Percentiles rank a stretch among this genome's conserved stretches.
Evolutionary conservation across 176 grass and related monocot species (phyloP).

Genomic region (Oryza meyeriana): DNA sequence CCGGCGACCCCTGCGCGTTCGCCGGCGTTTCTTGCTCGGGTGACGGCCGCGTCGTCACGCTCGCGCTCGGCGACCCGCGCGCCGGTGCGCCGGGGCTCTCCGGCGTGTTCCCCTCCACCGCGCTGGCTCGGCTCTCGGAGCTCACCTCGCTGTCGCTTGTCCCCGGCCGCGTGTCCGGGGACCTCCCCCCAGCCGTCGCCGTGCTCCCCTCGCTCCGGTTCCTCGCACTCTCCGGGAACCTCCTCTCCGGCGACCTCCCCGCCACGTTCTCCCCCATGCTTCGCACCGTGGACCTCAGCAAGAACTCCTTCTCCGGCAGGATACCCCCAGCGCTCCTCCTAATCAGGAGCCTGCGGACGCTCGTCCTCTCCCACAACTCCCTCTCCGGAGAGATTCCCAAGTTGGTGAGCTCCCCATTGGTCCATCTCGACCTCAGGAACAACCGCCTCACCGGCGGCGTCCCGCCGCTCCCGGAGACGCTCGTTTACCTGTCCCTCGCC

Average conservation of each 20-base stretch:
- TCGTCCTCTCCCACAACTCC: slow-evolving; percentile 66
- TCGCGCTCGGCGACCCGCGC: slow-evolving; percentile 69
- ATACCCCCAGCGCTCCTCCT: slow-evolving; percentile 45
- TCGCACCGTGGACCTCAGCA: slow-evolving; percentile 62
- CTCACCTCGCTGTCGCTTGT: slow-evolving; percentile 68
- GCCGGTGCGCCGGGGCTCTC: slow-evolving; percentile 57
- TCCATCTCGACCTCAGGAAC: slow-evolving; percentile 63
- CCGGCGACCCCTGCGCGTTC: slow-evolving; percentile 66
- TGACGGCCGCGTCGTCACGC: slow-evolving; percentile 44
- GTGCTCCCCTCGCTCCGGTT: slow-evolving; percentile 56
- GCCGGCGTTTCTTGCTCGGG: slow-evolving; percentile 52
- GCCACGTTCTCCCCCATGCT: slow-evolving; percentile 37
- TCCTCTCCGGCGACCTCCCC: slow-evolving; percentile 49
- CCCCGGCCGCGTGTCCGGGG: slow-evolving; percentile 53
- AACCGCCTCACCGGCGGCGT: slow-evolving; percentile 52
- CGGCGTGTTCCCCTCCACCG: slow-evolving; percentile 27
- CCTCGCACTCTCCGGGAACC: slow-evolving; percentile 60
- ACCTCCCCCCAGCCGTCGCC: slow-evolving; percentile 30
- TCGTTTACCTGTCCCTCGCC: slow-evolving; percentile 63
- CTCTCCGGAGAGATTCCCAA: slow-evolving; percentile 40
- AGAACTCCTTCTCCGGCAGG: slow-evolving; percentile 49
- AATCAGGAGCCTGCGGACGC: slow-evolving; percentile 36
- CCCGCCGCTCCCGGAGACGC: slow-evolving; percentile 47
- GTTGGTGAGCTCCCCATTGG: slow-evolving; percentile 27
- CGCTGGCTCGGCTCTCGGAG: slow-evolving; percentile 40